These are phyloP conservation scores for Ophiocordyceps unilateralis DNA, from an alignment of 2,329 filamentous ascomycete genomes.

Conservation along the genomic window DNA sequence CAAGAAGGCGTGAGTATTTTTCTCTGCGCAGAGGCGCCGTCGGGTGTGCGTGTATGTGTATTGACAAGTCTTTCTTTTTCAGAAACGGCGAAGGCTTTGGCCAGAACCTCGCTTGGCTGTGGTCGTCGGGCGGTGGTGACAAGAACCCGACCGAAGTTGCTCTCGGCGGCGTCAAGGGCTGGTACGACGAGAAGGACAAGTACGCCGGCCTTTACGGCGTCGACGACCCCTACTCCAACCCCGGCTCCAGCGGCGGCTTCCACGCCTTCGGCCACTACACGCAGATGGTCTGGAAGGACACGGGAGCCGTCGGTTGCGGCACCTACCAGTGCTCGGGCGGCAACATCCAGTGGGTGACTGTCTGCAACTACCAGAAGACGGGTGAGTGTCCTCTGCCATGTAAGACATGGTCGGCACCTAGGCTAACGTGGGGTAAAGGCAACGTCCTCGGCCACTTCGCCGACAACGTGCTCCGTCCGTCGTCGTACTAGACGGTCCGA, in stretches of 20 bases:
- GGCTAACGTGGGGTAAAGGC: conserved; percentile 15
- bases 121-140: conserved; percentile 18
- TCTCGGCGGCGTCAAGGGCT: conserved; percentile 28
- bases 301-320: conserved; percentile 31
- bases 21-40: neutral
- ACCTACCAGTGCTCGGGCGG: conserved; percentile 49
- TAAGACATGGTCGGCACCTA: too few relatives aligned
- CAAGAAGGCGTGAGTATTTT: neutral
- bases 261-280: conserved; percentile 42
- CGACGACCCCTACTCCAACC: conserved; percentile 17
- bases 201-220: conserved; percentile 42
- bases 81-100: conserved; percentile 47
- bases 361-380: conserved; percentile 70
- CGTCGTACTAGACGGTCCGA: neutral
- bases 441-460: conserved; percentile 34
- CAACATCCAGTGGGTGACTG: conserved; percentile 47
- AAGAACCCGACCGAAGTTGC: conserved; percentile 3
- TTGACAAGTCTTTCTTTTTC: conserved; percentile 1
- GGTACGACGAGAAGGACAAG: conserved; percentile 70
- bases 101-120: conserved; percentile 70
- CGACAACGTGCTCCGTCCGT: conserved; percentile 28
- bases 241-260: conserved; percentile 45
- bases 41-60: too few relatives aligned
- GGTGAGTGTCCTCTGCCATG: conserved; percentile 43
- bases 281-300: conserved; percentile 24